Conservation (phyloP, 768 basidiomycete species). For the Tulasnella sp. region DNA sequence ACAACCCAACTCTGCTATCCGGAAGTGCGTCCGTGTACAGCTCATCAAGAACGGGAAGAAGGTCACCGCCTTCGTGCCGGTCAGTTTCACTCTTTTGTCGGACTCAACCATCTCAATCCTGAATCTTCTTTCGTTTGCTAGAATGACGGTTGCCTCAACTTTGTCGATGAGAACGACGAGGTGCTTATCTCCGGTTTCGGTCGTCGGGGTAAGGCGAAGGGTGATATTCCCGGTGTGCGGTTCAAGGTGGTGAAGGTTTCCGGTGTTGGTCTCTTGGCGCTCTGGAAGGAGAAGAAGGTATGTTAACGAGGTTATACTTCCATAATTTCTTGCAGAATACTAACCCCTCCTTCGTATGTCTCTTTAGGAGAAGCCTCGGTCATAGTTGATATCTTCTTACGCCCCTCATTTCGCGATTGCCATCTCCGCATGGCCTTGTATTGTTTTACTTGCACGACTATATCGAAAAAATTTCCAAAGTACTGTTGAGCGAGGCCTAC, state of each 20-base stretch:
- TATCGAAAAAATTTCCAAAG: no score
- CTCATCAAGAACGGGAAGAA: conserved; percentile 99
- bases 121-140: conserved; percentile 28
- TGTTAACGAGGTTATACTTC: conserved; percentile 22
- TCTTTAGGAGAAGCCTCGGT: conserved; percentile 15
- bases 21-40: conserved; percentile 99
- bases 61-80: conserved; percentile 99
- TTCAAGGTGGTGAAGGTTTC: conserved; percentile 99
- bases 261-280: conserved; percentile 92
- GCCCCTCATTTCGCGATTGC: no score
- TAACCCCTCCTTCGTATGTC: not conserved
- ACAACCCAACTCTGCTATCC: conserved; percentile 99
- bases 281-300: conserved; percentile 99
- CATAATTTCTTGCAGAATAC: not conserved
- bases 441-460: no score
- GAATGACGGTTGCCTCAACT: conserved; percentile 97
- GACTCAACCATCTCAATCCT: not conserved
- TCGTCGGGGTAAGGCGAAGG: conserved; percentile 99
- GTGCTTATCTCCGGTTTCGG: conserved; percentile 99
- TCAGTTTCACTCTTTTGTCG: conserved; percentile 33
- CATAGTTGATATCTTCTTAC: not conserved
- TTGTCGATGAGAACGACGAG: conserved; percentile 99
- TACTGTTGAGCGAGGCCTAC: no score
- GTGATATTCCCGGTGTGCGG: conserved; percentile 99
- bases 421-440: no score